Percentiles rank a stretch among this genome's conserved stretches.
These are phyloP conservation scores for Pisolithus thermaeus DNA, from an alignment of 1,284 basidiomycete species.

Conservation along the genomic window DNA sequence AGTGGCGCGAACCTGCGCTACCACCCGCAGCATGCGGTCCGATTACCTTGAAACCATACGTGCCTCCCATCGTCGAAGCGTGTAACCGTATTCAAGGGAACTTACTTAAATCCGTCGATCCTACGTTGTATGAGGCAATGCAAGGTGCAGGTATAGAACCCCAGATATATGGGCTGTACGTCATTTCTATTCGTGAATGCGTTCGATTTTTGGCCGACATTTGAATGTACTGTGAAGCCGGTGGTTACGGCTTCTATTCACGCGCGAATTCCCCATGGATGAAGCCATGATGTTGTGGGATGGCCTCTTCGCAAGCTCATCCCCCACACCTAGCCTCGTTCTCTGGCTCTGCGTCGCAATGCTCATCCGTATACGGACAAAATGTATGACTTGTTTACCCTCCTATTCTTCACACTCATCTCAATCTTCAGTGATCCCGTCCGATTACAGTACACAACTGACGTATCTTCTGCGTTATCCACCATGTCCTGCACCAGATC, in stretches of 20 bases:
- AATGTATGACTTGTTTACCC: slow-evolving; percentile 45
- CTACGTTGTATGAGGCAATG: slow-evolving; percentile 70
- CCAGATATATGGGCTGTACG: slow-evolving; percentile 89
- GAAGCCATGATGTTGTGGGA: slow-evolving; percentile 87
- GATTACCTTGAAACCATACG: slow-evolving; percentile 50
- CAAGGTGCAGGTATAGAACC: slow-evolving; percentile 82
- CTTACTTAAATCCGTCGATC: slow-evolving; percentile 74
- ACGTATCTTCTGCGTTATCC: slow-evolving; percentile 84
- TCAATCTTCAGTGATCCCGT: slow-evolving; percentile 62
- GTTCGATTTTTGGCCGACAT: slow-evolving; percentile 9
- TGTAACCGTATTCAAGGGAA: slow-evolving; percentile 75
- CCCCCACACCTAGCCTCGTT: slow-evolving; percentile 65
- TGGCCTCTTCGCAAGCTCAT: slow-evolving; percentile 75
- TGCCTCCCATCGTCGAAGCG: slow-evolving; percentile 76
- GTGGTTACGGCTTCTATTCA: slow-evolving; percentile 87
- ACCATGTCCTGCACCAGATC: slow-evolving; percentile 33
- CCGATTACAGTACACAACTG: slow-evolving; percentile 81
- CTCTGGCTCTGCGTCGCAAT: slow-evolving; percentile 88
- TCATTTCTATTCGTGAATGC: slow-evolving; percentile 4
- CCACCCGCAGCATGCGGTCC: slow-evolving; percentile 41
- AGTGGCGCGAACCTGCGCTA: slow-evolving; percentile 68
- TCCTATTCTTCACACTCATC: slow-evolving; percentile 10
- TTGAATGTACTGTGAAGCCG: slow-evolving; percentile 49
- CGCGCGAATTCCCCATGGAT: slow-evolving; percentile 75
- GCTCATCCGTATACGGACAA: slow-evolving; percentile 86